Evolutionary conservation across 495 filamentous ascomycete species (phyloP).

Genomic region (Trichocladium antarcticum): DNA sequence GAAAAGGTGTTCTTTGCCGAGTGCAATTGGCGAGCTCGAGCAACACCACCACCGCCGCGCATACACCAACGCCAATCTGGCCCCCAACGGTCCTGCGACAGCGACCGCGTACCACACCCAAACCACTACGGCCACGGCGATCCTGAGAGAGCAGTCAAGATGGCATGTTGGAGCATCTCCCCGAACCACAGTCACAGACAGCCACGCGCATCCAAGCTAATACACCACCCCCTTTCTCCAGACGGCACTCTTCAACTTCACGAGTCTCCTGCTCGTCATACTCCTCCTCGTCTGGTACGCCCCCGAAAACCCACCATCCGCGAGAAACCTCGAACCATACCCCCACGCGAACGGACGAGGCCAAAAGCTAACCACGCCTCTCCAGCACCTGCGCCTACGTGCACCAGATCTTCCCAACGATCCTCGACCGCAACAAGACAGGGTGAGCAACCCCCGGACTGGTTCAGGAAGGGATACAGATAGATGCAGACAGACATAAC

Average conservation of each 20-base stretch:
- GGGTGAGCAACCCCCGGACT: constrained; percentile 45
- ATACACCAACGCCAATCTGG: no score
- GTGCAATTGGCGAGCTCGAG: no score
- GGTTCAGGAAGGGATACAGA: not conserved
- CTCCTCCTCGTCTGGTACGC: constrained; percentile 72
- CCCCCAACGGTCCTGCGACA: no score
- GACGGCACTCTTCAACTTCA: constrained; percentile 98
- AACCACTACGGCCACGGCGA: not conserved
- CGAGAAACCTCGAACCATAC: not conserved
- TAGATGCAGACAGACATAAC: no score
- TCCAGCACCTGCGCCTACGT: constrained; percentile 69
- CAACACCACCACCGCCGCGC: no score
- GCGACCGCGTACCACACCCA: no score
- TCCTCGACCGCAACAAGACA: constrained; percentile 88
- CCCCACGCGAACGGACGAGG: not conserved
- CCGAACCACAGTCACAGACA: not conserved
- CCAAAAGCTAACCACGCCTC: not conserved
- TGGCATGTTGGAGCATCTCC: constrained; percentile 9
- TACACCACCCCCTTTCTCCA: constrained; percentile 24
- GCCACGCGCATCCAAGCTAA: constrained; percentile 18
- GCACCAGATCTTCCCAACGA: constrained; percentile 78
- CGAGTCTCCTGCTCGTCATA: constrained; percentile 82
- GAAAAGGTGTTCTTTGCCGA: no score
- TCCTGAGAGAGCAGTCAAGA: constrained; percentile 1
- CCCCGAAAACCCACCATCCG: not conserved